Evolutionary conservation across 2,329 filamentous ascomycete species (phyloP).

Genomic region (Fusarium verticillioides): DNA sequence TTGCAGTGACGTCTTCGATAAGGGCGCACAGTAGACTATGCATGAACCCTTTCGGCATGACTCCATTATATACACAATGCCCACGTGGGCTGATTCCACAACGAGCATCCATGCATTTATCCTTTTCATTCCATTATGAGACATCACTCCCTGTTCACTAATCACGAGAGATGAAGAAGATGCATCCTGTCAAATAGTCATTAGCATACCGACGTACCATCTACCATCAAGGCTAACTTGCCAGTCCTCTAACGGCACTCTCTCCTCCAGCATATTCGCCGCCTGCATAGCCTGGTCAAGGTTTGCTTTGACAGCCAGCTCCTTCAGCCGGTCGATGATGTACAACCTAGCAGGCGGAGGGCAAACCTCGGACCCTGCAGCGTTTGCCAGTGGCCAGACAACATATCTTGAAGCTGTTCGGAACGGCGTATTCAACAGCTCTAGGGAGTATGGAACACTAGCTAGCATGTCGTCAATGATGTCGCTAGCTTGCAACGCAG

Average conservation of each 20-base stretch:
- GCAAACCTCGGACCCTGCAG: neutral
- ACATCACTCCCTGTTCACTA: neutral
- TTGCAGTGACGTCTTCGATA: neutral
- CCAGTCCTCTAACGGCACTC: conserved; percentile 1
- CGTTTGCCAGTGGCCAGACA: neutral
- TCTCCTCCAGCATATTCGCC: conserved; percentile 3
- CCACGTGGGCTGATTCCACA: neutral
- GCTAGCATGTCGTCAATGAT: conserved; percentile 5
- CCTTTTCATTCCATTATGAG: accelerated
- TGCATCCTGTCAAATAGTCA: conserved; percentile 2
- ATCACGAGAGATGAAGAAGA: conserved; percentile 1
- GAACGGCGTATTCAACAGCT: neutral
- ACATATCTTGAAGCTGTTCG: neutral
- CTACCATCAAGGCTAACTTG: neutral
- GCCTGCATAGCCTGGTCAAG: conserved; percentile 4
- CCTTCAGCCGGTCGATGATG: neutral
- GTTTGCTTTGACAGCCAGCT: neutral
- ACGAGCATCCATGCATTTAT: neutral
- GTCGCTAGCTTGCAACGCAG: neutral
- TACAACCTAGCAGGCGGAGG: conserved; percentile 1
- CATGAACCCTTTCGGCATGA: neutral
- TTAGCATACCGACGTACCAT: neutral
- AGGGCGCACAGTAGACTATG: neutral
- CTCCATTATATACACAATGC: neutral
- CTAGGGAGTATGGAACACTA: neutral